Base-by-base conservation (phyloP, 2,329 filamentous ascomycete genomes). In the Mycosphaerella arachidis region DNA sequence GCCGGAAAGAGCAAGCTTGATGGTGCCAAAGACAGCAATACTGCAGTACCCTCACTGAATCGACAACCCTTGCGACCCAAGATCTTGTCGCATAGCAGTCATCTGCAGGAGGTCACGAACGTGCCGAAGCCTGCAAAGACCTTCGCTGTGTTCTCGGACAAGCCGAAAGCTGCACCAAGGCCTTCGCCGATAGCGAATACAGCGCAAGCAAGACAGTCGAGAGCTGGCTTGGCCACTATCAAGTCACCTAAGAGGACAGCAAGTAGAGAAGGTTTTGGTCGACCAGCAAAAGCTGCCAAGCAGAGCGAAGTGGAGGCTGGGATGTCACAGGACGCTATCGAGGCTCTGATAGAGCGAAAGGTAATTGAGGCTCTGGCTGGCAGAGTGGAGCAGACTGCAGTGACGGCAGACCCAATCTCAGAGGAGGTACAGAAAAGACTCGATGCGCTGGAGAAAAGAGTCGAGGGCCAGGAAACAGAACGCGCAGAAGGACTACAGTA, bases 281-380 rank as follows among this genome's bases (percentile, higher is more conserved):
- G 78, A 37, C 77, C 78, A 2, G 63, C 72, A 3, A 80, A 80
- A 64, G 67, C 72, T 5, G 69, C 71, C 20, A 71, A 74, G 53
- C 62, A 74, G 2, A 66, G 67, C 71, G 70, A 78, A 46, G 51
- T 52, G 18, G 63, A 67, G 48, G 62, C 63, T 45, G 63, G 65
- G 24, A 66, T 82, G 78, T 73, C 81, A 66, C 84, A 76, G 18
- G 88, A 86, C 12, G 87, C 87, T 55, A 95, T 97, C 61, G 92
- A 97, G 73, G 90, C 92, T 43, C 86, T 97, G 77, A 91, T 97
- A 1, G 90, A 96, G 74, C 90, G 89, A 68, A 96, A 96, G 70
- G 90, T 97, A 0, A 88, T 89, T 61, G 92, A 96, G 76, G 92
- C 94, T 37, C 80, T 97, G 1, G 91, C 92, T 0, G 87, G 88